Evolutionary conservation across 1,284 basidiomycete genomes (phyloP), one percentile per base, ranked within the genome.

Genomic region (Trametes pubescens): DNA sequence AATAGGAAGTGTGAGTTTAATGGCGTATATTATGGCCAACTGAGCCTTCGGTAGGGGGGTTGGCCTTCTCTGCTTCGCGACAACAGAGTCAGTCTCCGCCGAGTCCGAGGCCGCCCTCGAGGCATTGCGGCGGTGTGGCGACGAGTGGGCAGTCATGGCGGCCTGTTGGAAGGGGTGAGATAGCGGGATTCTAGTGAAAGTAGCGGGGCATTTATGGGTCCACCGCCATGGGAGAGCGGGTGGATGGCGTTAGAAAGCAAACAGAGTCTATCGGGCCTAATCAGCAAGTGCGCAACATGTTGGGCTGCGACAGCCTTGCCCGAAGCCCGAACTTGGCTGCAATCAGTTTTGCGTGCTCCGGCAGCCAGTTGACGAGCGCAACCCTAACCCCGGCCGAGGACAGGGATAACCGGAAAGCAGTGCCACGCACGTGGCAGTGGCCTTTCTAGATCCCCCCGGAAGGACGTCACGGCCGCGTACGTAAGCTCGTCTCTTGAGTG

Each of bases 1-100:
- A 40, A 77, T 67, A 11, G 75, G 75, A 5, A 77, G 62, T 1
- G 73, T 67, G n/a, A 76, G 66, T 61, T 77, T 77, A 47, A 76
- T 73, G 5, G 71, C 68, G 57, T 73, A 77, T 32, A 77, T 68
- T n/a, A 69, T 64, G 0, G 71, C 75, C 13, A 77, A 65, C 65
- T 77, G 75, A 8, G 65, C 53, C 51, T 72, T 72, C 11, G 75
- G 75, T 2, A 77, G 67, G 5, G 75, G 75, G 22, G 55, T 71
- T 2, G 65, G 64, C 14, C 52, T 26, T 32, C n/a, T 56, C 9
- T 22, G 46, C 43, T 64, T 65, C 6, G 51, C 11, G 1, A 62
- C n/a, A 10, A 62, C 54, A 32, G 57, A 53, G 1, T 51, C 57
- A 32, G 3, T 32, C 29, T 32, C 29, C 29, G 29, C 29, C 1